phyloP scores from a whole-genome alignment of 495 filamentous ascomycete genomes.

The Penicillium subrubescens region DNA sequence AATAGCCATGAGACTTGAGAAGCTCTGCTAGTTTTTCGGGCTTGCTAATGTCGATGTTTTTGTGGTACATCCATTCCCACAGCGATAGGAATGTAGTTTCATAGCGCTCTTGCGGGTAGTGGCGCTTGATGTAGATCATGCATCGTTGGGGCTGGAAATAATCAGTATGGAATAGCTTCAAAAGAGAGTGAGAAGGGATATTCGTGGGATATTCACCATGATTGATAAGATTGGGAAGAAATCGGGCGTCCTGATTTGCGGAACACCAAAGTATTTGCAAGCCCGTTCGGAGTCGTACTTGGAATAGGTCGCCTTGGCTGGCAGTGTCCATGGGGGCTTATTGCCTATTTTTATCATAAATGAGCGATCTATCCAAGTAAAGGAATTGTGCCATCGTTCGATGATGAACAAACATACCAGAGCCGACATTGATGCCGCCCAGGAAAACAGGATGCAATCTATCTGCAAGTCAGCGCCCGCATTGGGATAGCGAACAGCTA shows the following conservation, averaged over 20 bases:
- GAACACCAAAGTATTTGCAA: slow-evolving; percentile 53
- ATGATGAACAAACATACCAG: slow-evolving; percentile 45
- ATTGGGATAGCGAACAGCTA: not conserved
- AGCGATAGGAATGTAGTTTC: slow-evolving; percentile 47
- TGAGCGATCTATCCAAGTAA: not conserved
- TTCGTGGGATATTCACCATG: slow-evolving; percentile 28
- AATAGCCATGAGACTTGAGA: slow-evolving; percentile 35
- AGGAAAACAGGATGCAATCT: slow-evolving; percentile 72
- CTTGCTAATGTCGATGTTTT: slow-evolving; percentile 50
- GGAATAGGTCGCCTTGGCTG: slow-evolving; percentile 63
- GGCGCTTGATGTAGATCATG: slow-evolving; percentile 63
- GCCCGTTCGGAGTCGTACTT: slow-evolving; percentile 58
- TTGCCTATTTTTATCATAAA: slow-evolving; percentile 52
- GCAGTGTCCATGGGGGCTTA: slow-evolving; percentile 70
- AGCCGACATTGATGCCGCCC: slow-evolving; percentile 68
- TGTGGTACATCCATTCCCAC: slow-evolving; percentile 51
- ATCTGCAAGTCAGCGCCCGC: slow-evolving; percentile 4
- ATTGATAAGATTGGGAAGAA: slow-evolving; percentile 57
- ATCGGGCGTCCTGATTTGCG: slow-evolving; percentile 43
- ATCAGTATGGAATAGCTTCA: not conserved
- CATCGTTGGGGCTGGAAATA: slow-evolving; percentile 60
- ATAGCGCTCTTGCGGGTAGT: slow-evolving; percentile 43
- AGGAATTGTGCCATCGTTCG: not conserved
- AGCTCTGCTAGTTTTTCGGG: slow-evolving; percentile 43
- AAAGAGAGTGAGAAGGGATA: not conserved